Base-by-base conservation (phyloP, 768 basidiomycete genomes). In the Rhodocollybia butyracea region DNA sequence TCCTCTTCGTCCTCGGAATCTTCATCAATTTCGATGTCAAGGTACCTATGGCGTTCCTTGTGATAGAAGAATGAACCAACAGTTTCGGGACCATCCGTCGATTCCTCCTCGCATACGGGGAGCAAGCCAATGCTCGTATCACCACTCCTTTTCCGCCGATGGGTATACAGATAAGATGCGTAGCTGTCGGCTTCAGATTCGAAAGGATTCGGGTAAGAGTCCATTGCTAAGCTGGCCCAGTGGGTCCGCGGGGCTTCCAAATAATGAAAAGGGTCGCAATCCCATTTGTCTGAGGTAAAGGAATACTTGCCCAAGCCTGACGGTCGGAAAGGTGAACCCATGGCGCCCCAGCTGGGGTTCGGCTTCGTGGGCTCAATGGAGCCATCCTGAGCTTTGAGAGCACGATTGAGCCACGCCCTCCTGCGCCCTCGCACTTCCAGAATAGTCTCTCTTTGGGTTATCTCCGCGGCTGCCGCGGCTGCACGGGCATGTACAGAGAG, bases 351-450 rank as follows among this genome's bases (percentile, higher is more conserved):
- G 31, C 11, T 29, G 27, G 32, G 17, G 22, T 39, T 12, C n/a
- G 15, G 10, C n/a, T 43, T 26, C 31, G 27, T 41, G 36, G 5
- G 21, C 8, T 31, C 5, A 17, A n/a, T 15, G 2, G 12, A 45
- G 24, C 17, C 17, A 7, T 17, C 10, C 17, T 32, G 31, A 13
- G 10, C 22, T 30, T 36, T 36, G 38, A 48, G 46, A 31, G 10
- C 15, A 30, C 41, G 34, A 58, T 81, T 81, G 52, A 81, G 74
- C 88, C 88, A 90, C 6, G 88, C 88, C 10, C 86, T 75, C 29
- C 88, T 76, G 36, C 81, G 75, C 31, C 81, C 79, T 58, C 78
- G 79, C 38, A 81, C 73, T 64, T 86, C 85, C 22, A 89, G 70
- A 5, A 81, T 66, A 15, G 70, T 66, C 26, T 74, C 72, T 34